Conservation (phyloP, 306 rosid genomes). For the Sphenostylis stenocarpa region DNA sequence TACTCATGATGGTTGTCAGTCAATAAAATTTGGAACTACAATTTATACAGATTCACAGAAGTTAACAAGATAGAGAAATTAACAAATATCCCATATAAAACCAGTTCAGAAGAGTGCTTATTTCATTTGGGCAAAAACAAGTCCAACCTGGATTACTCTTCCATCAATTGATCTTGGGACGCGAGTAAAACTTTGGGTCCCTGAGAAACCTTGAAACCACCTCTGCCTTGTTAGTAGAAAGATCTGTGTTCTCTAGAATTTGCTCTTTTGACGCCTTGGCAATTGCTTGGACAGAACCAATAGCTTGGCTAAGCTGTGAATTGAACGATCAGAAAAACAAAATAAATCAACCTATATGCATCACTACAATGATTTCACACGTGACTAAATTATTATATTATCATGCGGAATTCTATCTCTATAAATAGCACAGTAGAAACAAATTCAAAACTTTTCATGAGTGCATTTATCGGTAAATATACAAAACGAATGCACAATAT, state of each 20-base stretch:
- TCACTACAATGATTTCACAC: constrained; percentile 2
- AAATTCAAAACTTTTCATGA: constrained; percentile 19
- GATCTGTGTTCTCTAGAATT: constrained; percentile 83
- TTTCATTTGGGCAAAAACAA: background rate
- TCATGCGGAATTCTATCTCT: background rate
- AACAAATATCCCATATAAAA: background rate
- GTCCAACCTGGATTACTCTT: constrained; percentile 19
- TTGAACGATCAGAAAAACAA: constrained; percentile 37
- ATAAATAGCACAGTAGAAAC: background rate
- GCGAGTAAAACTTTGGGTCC: constrained; percentile 67
- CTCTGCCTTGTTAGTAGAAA: constrained; percentile 81
- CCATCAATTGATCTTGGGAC: constrained; percentile 65
- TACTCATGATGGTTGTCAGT: background rate
- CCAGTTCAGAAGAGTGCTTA: background rate
- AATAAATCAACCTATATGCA: constrained; percentile 21
- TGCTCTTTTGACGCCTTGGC: constrained; percentile 76
- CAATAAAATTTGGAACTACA: background rate
- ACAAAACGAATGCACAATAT: constrained; percentile 7
- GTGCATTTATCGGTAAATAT: background rate
- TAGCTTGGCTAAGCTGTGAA: constrained; percentile 86
- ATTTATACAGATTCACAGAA: background rate
- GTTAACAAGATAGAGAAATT: background rate
- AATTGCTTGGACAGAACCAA: constrained; percentile 87
- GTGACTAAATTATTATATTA: background rate
- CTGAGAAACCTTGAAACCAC: constrained; percentile 65